Conservation (phyloP, 73 alveolate genomes). For the Paramecium sonneborni region DNA sequence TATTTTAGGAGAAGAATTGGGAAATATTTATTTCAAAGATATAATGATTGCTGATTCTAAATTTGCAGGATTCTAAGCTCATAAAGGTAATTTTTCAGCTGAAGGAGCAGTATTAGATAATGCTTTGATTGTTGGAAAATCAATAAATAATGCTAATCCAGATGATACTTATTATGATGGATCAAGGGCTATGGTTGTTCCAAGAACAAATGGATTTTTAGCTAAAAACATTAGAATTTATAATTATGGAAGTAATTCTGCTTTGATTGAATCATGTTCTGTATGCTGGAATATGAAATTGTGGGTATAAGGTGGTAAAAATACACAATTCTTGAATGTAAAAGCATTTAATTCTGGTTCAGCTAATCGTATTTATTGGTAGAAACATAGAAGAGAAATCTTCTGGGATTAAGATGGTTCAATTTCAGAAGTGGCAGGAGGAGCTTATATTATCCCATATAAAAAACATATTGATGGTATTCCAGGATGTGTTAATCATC, state of each 20-base stretch:
- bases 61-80: slow-evolving; percentile 70
- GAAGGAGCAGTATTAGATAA: slow-evolving; percentile 58
- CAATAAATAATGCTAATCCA: not conserved
- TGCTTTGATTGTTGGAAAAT: slow-evolving; percentile 49
- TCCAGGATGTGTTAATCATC: slow-evolving; percentile 20
- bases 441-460: slow-evolving; percentile 8
- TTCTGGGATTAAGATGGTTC: slow-evolving; percentile 48
- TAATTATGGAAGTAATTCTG: slow-evolving; percentile 55
- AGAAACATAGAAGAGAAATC: not conserved
- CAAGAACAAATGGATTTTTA: slow-evolving; percentile 36
- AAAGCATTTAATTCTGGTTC: not conserved
- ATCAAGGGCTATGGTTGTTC: slow-evolving; percentile 63
- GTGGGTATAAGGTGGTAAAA: not conserved
- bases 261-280: slow-evolving; percentile 68
- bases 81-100: slow-evolving; percentile 55
- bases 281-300: not conserved
- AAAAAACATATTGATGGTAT: slow-evolving; percentile 18
- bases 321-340: not conserved
- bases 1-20: slow-evolving; percentile 77
- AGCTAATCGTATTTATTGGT: not conserved
- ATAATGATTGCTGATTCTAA: slow-evolving; percentile 71
- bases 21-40: slow-evolving; percentile 67
- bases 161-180: not conserved
- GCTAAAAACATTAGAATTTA: slow-evolving; percentile 26
- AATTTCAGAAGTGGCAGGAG: not conserved